Conservation (phyloP, 108 stramenopile genomes). For the Pseudonitzschia multistriata region DNA sequence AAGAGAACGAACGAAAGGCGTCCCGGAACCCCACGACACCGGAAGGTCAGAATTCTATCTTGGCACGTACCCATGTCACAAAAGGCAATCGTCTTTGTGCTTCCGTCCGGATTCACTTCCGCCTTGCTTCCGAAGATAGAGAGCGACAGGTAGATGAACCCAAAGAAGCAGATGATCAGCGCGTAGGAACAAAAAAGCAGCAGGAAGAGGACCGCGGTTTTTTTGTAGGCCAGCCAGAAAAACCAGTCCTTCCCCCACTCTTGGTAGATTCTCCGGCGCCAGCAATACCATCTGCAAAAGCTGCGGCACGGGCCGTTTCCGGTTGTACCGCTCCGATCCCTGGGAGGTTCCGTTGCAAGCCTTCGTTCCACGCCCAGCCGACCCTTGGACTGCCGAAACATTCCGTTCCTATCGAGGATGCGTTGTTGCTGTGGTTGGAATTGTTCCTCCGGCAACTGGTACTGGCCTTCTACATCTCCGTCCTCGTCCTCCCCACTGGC, state of each 20-base stretch:
- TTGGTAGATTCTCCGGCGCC: constrained; percentile 52
- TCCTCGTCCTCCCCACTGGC: background rate
- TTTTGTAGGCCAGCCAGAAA: constrained; percentile 65
- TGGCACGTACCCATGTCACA: constrained; percentile 71
- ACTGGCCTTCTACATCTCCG: background rate
- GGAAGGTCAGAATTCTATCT: too few species aligned
- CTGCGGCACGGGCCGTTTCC: background rate
- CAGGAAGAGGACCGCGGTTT: constrained; percentile 57
- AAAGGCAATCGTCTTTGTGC: constrained; percentile 43
- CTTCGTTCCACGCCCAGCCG: constrained; percentile 60
- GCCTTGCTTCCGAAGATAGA: constrained; percentile 47
- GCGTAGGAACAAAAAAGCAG: constrained; percentile 61
- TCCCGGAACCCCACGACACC: background rate
- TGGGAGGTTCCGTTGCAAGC: constrained; percentile 15
- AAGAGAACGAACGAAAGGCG: background rate
- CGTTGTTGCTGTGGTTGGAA: constrained; percentile 17
- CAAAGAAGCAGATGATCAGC: constrained; percentile 62
- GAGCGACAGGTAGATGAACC: constrained; percentile 57
- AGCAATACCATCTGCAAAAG: constrained; percentile 7
- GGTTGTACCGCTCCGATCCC: constrained; percentile 1
- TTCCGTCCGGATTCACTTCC: constrained; percentile 39
- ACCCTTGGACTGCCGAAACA: constrained; percentile 69
- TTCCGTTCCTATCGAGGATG: constrained; percentile 67
- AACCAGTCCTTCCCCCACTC: constrained; percentile 65
- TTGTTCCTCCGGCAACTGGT: background rate